These are phyloP conservation scores for Wickerhamiella allomyrinae DNA, from an alignment of 805 yeast species.

Conservation along the genomic window DNA sequence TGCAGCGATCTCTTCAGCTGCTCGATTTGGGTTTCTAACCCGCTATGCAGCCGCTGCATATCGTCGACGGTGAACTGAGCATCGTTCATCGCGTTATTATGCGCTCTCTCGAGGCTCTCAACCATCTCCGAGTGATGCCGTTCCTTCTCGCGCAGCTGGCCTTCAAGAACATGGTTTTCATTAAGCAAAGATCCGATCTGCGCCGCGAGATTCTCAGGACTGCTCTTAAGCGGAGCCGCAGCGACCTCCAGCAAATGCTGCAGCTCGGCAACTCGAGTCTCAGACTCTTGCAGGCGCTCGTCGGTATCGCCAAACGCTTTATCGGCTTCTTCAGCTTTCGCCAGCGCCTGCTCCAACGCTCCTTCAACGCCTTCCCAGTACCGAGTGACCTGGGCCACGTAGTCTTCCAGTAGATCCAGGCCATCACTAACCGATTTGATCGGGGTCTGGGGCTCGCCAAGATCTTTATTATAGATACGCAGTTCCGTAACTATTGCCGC, in stretches of 20 bases:
- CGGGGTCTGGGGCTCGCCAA: background rate
- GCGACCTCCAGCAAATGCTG: background rate
- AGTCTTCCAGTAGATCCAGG: background rate
- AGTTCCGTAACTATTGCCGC: background rate
- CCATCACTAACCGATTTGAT: background rate
- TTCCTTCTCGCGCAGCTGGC: slow-evolving; percentile 4
- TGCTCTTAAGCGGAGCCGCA: slow-evolving; percentile 1
- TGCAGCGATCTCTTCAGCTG: background rate
- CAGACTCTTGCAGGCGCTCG: slow-evolving; percentile 1
- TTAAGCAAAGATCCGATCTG: slow-evolving; percentile 3
- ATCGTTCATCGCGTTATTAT: background rate
- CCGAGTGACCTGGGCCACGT: background rate
- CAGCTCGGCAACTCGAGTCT: background rate
- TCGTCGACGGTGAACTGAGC: background rate
- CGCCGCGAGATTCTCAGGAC: slow-evolving; percentile 1
- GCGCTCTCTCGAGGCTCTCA: slow-evolving; percentile 1
- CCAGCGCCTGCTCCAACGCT: background rate
- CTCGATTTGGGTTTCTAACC: background rate
- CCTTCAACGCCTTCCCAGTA: background rate
- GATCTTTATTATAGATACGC: background rate
- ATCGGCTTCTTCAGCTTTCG: background rate
- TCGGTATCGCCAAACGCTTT: background rate
- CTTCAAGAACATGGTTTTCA: slow-evolving; percentile 6
- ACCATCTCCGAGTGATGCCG: slow-evolving; percentile 3
- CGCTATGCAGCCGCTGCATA: background rate